Evolutionary conservation across 768 basidiomycete genomes (phyloP), one percentile per base, ranked within the genome.

Genomic region (Fistulinella prunicolor): DNA sequence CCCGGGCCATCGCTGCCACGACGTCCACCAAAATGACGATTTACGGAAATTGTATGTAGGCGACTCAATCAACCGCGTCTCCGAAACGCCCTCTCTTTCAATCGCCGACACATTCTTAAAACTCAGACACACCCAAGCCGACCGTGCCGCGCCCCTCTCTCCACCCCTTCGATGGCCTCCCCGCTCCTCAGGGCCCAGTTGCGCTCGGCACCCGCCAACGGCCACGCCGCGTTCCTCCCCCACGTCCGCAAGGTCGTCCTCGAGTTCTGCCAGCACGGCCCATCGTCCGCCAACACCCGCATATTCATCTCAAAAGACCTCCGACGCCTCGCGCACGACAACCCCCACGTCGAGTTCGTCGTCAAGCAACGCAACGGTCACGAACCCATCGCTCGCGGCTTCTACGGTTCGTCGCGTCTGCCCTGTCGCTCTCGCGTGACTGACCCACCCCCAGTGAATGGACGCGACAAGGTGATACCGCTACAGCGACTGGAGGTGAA

Each of bases 321-420:
- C 46, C 77, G 83, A 59, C 54, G 69, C 14, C 70, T 93, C 51
- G 92, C 92, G 6, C 74, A 73, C 46, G 65, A 76, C 47, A 83
- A 93, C 66, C 89, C 91, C 0, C 85, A 89, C 60, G 86, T 93
- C 51, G 91, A 94, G 65, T 70, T 94, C 47, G 89, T 92, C 39
- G 81, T 94, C 39, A 82, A 78, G 63, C 83, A 89, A 68, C 75
- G 87, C 52, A 79, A 81, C 50, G 78, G 83, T 32, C 80, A 78
- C 52, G 85, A 91, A 55, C 92, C 92, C 38, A 83, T 92, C 52
- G 73, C 86, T 13, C 78, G 92, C 52, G 92, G 89, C 4, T 85
- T 92, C 63, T 94, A 94, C 61, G 73, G 91, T 91, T 41, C 23
- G 44, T 48, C 56, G 37, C 57, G 49, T 10, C 20, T 46, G 20